phyloP scores from a whole-genome alignment of 495 filamentous ascomycete species.

The Aspergillus hancockii region DNA sequence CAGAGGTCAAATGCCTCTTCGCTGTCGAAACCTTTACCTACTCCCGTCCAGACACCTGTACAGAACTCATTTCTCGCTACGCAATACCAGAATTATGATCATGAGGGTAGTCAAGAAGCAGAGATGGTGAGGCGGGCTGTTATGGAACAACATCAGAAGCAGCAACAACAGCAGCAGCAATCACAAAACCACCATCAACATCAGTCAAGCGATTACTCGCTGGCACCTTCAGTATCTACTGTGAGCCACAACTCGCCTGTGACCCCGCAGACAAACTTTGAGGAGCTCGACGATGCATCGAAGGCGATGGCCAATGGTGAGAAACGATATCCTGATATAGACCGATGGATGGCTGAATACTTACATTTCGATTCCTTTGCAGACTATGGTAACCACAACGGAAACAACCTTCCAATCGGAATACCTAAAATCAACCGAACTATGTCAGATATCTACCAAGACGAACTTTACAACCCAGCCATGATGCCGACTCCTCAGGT shows the following conservation, averaged over 20 bases:
- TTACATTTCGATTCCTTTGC: conserved; percentile 56
- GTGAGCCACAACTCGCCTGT: conserved; percentile 57
- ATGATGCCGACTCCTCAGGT: conserved; percentile 54
- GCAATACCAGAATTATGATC: conserved; percentile 48
- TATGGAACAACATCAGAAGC: conserved; percentile 51
- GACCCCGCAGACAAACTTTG: conserved; percentile 55
- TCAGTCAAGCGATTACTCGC: conserved; percentile 44
- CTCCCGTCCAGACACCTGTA: conserved; percentile 46
- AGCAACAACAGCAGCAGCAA: conserved; percentile 35
- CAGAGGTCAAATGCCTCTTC: conserved; percentile 32
- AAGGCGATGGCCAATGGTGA: conserved; percentile 52
- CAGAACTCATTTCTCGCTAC: conserved; percentile 44
- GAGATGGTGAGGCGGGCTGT: conserved; percentile 57
- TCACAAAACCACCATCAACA: conserved; percentile 31
- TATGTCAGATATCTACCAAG: conserved; percentile 79
- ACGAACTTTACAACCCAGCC: conserved; percentile 79
- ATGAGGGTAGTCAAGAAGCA: conserved; percentile 45
- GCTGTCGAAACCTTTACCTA: conserved; percentile 48
- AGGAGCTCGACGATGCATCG: conserved; percentile 53
- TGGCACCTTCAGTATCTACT: conserved; percentile 56
- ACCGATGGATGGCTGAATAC: conserved; percentile 60
- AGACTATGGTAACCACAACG: conserved; percentile 40
- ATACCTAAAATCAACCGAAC: conserved; percentile 83
- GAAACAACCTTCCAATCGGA: conserved; percentile 37
- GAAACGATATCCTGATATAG: conserved; percentile 44